phyloP scores from a whole-genome alignment of 169 alveolate species.

The Plasmodium inui region DNA sequence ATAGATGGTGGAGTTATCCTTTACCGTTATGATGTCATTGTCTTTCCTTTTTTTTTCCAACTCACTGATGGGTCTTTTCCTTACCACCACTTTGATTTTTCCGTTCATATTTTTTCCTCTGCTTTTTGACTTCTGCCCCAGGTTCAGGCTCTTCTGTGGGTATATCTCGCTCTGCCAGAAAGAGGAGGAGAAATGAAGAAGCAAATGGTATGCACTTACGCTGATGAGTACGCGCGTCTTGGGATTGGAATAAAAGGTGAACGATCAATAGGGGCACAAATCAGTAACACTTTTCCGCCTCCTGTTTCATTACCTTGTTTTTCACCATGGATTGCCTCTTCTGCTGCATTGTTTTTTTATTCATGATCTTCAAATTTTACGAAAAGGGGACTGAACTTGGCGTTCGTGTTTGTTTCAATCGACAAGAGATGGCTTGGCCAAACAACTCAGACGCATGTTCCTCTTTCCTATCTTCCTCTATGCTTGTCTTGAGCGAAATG shows the following conservation, averaged over 20 bases:
- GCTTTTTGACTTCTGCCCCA: conserved; percentile 45
- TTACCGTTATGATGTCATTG: conserved; percentile 92
- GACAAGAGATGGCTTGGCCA: not conserved
- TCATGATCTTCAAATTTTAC: conserved; percentile 8
- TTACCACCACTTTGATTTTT: conserved; percentile 92
- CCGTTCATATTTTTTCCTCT: conserved; percentile 50
- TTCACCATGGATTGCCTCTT: conserved; percentile 59
- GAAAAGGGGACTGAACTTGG: not conserved
- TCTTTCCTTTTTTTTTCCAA: conserved; percentile 92
- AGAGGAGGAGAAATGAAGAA: not conserved
- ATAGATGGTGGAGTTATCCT: conserved; percentile 80
- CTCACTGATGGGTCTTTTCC: conserved; percentile 95
- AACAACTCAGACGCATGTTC: not conserved
- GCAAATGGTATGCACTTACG: not conserved
- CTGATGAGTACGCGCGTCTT: not conserved
- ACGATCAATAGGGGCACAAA: not conserved
- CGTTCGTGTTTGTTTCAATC: not conserved
- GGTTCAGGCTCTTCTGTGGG: conserved; percentile 53
- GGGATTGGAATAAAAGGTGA: no score
- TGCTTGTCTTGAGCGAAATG: not conserved
- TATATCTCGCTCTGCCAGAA: conserved; percentile 27
- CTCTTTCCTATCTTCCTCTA: not conserved
- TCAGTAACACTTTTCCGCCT: not conserved
- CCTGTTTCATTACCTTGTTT: conserved; percentile 13
- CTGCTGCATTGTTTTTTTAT: conserved; percentile 60